Conservation (phyloP, 2,329 filamentous ascomycete genomes). For the Aspergillus pseudoterreus region DNA sequence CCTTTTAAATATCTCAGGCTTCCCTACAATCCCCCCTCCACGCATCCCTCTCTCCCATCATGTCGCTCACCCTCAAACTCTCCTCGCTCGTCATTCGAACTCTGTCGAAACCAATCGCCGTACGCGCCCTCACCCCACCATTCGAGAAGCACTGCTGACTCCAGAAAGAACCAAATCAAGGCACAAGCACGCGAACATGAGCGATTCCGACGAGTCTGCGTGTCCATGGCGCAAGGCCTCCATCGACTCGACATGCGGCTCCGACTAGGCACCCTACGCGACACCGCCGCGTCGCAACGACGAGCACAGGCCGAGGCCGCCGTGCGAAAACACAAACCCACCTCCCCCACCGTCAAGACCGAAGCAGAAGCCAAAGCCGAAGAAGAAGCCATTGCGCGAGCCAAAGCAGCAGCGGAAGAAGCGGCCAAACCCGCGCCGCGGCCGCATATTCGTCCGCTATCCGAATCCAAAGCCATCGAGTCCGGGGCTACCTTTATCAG, state of each 20-base stretch:
- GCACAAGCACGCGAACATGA: conserved; percentile 66
- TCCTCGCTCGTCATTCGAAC: conserved; percentile 63
- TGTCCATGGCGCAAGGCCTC: conserved; percentile 60
- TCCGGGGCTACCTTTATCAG: conserved; percentile 66
- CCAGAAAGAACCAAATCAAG: conserved; percentile 62
- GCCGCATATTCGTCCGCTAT: conserved; percentile 60
- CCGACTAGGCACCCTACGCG: conserved; percentile 62
- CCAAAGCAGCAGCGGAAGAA: conserved; percentile 42
- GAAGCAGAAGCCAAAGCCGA: conserved; percentile 58
- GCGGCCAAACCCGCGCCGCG: conserved; percentile 46
- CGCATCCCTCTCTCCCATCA: conserved; percentile 24
- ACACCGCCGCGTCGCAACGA: conserved; percentile 50
- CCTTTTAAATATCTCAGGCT: not conserved
- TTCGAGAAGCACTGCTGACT: conserved; percentile 17
- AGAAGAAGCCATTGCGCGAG: conserved; percentile 45
- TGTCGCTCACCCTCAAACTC: conserved; percentile 65
- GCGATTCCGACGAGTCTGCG: conserved; percentile 58
- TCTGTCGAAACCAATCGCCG: conserved; percentile 65
- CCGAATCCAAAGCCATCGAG: conserved; percentile 66
- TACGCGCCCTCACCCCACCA: conserved; percentile 29
- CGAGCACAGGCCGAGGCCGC: conserved; percentile 52
- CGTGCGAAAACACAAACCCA: conserved; percentile 50
- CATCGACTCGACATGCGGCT: conserved; percentile 67
- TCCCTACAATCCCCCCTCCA: not conserved
- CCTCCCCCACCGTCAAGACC: conserved; percentile 59